phyloP scores from a whole-genome alignment of 2,329 filamentous ascomycete genomes.

The Pestalotiopsis sp. region DNA sequence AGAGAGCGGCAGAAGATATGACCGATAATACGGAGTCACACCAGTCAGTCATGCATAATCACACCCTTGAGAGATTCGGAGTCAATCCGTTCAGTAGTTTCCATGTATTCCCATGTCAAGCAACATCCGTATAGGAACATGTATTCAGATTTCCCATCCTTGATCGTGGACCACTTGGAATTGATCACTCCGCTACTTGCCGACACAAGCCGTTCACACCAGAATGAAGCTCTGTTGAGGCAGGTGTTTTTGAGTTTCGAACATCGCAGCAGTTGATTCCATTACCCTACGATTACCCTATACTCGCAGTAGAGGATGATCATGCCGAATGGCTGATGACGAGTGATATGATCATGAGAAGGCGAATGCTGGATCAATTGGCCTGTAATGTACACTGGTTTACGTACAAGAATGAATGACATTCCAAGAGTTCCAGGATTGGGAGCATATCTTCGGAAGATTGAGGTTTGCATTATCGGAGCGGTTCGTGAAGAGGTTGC shows the following conservation, averaged over 20 bases:
- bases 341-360: neutral
- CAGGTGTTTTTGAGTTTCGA: conserved; percentile 7
- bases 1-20: neutral
- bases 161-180: neutral
- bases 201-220: conserved; percentile 6
- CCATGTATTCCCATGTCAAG: neutral
- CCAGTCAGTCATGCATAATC: neutral
- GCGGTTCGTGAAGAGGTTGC: neutral
- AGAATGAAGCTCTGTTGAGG: neutral
- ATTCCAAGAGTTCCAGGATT: neutral
- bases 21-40: neutral
- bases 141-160: neutral
- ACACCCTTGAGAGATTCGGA: neutral
- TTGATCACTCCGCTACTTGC: conserved; percentile 6
- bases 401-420: conserved; percentile 1
- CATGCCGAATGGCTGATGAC: neutral
- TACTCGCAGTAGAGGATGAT: conserved; percentile 6
- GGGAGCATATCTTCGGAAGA: neutral
- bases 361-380: neutral
- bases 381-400: neutral
- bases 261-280: neutral
- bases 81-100: no score
- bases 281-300: conserved; percentile 19
- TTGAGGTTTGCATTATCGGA: no score
- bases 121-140: neutral